Base-by-base conservation (phyloP, 2,329 filamentous ascomycete species). In the Xylariaceae sp. region DNA sequence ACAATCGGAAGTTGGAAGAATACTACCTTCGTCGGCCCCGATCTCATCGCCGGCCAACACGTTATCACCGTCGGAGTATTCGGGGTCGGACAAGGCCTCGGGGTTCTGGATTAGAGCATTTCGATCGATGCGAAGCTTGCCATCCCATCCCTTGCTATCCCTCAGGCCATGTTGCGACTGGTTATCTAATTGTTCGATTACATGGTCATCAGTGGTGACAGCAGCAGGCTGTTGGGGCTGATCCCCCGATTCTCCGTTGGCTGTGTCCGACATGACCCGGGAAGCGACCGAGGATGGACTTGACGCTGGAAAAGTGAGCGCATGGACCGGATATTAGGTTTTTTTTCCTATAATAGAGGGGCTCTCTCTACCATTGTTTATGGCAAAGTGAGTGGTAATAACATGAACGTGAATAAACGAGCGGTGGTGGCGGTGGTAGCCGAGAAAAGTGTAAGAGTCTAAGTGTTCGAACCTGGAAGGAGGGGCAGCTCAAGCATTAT, bases 71-170 rank as follows among this genome's bases (percentile, higher is more conserved):
- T 88, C 90, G 14, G 88, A 93, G 62, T 92, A 89, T 45, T 95
- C 90, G 0, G 87, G 82, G 59, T 96, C 90, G 35, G 86, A 86
- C 41, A 95, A 67, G 8, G 86, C 88, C 61, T 93, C 88, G 2
- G 88, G 86, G 60, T 95, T 94, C 20, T 78, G 73, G 37, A 94
- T 71, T 23, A 80, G 72, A 2, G 82, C 76, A 61, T 79, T 84
- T 58, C 83, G 82, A 50, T 86, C 82, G 40, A 95, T 69, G 32
- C 88, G 77, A 48, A 92, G 74, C 69, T 92, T 92, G 52, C 88
- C 88, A 65, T 92, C 88, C 88, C 88, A 92, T 50, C 88, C 88
- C 59, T 78, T 82, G 67, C 77, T 82, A 55, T 81, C 78, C 52
- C 70, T 73, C 40, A 80, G 64, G 11, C 68, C 70, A 4, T 73